A percentile compares a stretch with the other conserved stretches of the same genome.
Evolutionary conservation across 2,329 filamentous ascomycete species (phyloP).

Genomic region (Knoxdaviesia proteae): DNA sequence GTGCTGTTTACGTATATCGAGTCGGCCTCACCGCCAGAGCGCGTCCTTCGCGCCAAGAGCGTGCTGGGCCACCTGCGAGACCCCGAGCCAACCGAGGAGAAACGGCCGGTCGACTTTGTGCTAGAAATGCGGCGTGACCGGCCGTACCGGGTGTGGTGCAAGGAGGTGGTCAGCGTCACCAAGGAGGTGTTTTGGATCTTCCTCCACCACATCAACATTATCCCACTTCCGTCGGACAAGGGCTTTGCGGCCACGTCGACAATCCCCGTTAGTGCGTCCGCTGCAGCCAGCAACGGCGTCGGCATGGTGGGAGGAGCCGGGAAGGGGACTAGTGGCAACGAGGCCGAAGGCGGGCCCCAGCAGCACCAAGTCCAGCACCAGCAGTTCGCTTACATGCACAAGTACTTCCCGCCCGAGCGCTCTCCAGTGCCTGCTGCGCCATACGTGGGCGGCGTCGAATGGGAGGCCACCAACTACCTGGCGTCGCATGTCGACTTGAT

Average conservation of each 20-base stretch:
- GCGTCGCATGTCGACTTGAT: conserved; percentile 81
- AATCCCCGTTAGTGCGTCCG: no score
- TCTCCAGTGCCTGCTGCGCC: conserved; percentile 85
- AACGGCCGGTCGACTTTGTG: conserved; percentile 66
- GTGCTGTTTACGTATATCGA: conserved; percentile 78
- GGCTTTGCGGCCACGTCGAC: conserved; percentile 8
- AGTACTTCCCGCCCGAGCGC: conserved; percentile 66
- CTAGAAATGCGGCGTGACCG: conserved; percentile 70
- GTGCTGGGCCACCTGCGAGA: conserved; percentile 66
- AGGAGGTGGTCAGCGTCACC: conserved; percentile 77
- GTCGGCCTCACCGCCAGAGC: conserved; percentile 36
- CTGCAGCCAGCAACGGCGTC: no score
- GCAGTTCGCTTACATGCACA: conserved; percentile 33
- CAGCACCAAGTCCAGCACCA: conserved; percentile 11
- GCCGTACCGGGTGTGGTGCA: conserved; percentile 85
- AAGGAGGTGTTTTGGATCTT: conserved; percentile 99
- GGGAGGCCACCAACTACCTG: conserved; percentile 95
- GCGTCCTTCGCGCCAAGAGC: conserved; percentile 47
- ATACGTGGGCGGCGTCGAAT: conserved; percentile 92
- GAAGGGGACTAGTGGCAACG: conserved; percentile 3
- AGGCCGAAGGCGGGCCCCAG: conserved; percentile 4
- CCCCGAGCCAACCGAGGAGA: conserved; percentile 52
- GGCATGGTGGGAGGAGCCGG: no score
- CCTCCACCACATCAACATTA: conserved; percentile 77
- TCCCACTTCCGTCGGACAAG: conserved; percentile 38